Percentiles rank a stretch among this genome's conserved stretches.
Evolutionary conservation across 2,329 filamentous ascomycete genomes (phyloP).

Genomic region (Pestalotiopsis sp.): DNA sequence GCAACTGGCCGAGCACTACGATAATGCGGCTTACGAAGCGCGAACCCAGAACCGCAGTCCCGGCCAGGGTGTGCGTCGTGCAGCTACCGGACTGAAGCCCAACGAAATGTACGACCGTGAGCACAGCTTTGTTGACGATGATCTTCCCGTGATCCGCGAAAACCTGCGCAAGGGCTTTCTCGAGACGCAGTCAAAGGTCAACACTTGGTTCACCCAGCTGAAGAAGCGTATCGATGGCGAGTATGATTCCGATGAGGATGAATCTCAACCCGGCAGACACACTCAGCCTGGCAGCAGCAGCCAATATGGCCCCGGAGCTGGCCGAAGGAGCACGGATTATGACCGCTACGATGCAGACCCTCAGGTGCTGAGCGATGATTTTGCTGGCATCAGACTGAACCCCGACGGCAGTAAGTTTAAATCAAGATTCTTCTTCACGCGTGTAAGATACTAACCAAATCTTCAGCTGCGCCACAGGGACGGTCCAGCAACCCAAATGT

Average conservation of each 20-base stretch:
- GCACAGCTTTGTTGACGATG: conserved; percentile 93
- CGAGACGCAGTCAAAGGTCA: conserved; percentile 92
- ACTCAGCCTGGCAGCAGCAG: conserved; percentile 17
- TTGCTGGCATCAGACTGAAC: conserved; percentile 69
- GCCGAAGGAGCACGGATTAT: conserved; percentile 80
- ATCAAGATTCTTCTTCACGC: conserved; percentile 21
- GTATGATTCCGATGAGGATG: conserved; percentile 71
- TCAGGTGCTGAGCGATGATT: conserved; percentile 86
- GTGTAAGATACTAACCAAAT: conserved; percentile 43
- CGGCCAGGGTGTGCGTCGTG: conserved; percentile 39
- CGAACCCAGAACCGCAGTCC: conserved; percentile 51
- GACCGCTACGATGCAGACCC: conserved; percentile 95
- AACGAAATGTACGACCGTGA: conserved; percentile 69
- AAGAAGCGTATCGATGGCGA: conserved; percentile 95
- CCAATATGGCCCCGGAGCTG: conserved; percentile 62
- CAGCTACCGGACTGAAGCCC: conserved; percentile 55
- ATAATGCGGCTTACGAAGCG: conserved; percentile 62
- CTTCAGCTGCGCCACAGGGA: conserved; percentile 46
- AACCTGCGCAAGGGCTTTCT: conserved; percentile 93
- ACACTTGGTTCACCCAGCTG: conserved; percentile 86
- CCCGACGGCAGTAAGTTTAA: conserved; percentile 61
- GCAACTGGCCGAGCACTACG: conserved; percentile 90
- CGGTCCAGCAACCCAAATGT: conserved; percentile 75
- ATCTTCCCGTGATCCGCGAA: conserved; percentile 89
- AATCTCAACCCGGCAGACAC: conserved; percentile 40